These are phyloP conservation scores for Geotrichum europaeum DNA, from an alignment of 1,139 yeast species.

Conservation along the genomic window DNA sequence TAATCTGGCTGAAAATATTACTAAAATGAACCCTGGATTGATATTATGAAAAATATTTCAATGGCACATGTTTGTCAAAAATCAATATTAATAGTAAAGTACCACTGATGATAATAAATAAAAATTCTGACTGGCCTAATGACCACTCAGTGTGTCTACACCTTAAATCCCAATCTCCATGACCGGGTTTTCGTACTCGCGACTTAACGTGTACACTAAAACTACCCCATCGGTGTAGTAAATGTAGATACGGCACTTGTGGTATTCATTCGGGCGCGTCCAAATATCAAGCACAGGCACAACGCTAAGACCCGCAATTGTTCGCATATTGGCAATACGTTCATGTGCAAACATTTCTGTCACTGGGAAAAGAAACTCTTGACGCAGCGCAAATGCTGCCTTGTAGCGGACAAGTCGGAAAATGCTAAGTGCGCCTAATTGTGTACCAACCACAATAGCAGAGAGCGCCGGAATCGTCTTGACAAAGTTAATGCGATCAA, in stretches of 20 bases:
- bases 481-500: slow-evolving; percentile 52
- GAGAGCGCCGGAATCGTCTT: slow-evolving; percentile 49
- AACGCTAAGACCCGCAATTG: neutral
- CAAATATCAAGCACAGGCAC: neutral
- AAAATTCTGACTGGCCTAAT: neutral
- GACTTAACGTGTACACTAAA: neutral
- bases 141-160: no score
- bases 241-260: neutral
- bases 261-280: neutral
- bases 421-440: slow-evolving; percentile 53
- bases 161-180: neutral
- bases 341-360: slow-evolving; percentile 3
- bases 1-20: no score
- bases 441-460: slow-evolving; percentile 50
- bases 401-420: slow-evolving; percentile 52
- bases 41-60: no score
- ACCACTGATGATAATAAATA: no score
- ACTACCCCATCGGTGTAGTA: neutral
- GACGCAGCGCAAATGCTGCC: slow-evolving; percentile 56
- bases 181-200: neutral
- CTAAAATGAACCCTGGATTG: no score
- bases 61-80: no score
- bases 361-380: slow-evolving; percentile 48
- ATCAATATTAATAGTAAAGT: no score
- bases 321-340: neutral